A percentile compares a stretch with the other conserved stretches of the same genome.
Evolutionary conservation across 2,329 filamentous ascomycete genomes (phyloP).

Genomic region (Penicillium sp.): DNA sequence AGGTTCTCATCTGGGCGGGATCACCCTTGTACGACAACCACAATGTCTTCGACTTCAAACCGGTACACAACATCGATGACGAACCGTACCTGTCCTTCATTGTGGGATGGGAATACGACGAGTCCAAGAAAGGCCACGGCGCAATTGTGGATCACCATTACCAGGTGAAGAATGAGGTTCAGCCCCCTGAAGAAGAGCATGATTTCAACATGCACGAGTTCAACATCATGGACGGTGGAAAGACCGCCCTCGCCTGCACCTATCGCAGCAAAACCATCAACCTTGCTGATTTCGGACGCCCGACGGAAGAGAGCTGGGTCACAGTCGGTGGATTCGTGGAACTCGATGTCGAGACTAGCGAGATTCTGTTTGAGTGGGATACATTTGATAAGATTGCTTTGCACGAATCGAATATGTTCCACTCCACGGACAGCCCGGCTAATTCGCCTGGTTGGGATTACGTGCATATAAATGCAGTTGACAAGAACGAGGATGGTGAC

Average conservation of each 20-base stretch:
- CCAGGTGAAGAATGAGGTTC: slow-evolving; percentile 42
- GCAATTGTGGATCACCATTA: slow-evolving; percentile 50
- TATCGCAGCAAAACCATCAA: slow-evolving; percentile 24
- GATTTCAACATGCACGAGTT: slow-evolving; percentile 44
- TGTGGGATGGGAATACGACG: slow-evolving; percentile 30
- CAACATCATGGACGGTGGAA: slow-evolving; percentile 37
- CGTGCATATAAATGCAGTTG: slow-evolving; percentile 42
- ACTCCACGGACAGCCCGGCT: slow-evolving; percentile 13
- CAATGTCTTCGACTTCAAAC: slow-evolving; percentile 48
- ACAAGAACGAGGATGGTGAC: slow-evolving; percentile 40
- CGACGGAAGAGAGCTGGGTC: slow-evolving; percentile 31
- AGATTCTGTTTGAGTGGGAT: slow-evolving; percentile 39
- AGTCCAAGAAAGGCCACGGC: slow-evolving; percentile 45
- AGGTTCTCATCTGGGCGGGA: slow-evolving; percentile 49
- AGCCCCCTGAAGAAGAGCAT: slow-evolving; percentile 26
- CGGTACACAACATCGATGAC: slow-evolving; percentile 44
- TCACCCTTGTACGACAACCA: slow-evolving; percentile 47
- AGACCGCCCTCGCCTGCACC: slow-evolving; percentile 32
- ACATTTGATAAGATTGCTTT: slow-evolving; percentile 33
- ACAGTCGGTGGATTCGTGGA: slow-evolving; percentile 40
- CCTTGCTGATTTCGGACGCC: slow-evolving; percentile 32
- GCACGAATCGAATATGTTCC: slow-evolving; percentile 31
- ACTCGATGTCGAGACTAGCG: slow-evolving; percentile 35
- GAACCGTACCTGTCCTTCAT: slow-evolving; percentile 49
- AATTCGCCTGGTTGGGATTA: slow-evolving; percentile 34